These are phyloP conservation scores for Rhodotorula kratochvilovae DNA, from an alignment of 768 basidiomycete species.

Conservation along the genomic window DNA sequence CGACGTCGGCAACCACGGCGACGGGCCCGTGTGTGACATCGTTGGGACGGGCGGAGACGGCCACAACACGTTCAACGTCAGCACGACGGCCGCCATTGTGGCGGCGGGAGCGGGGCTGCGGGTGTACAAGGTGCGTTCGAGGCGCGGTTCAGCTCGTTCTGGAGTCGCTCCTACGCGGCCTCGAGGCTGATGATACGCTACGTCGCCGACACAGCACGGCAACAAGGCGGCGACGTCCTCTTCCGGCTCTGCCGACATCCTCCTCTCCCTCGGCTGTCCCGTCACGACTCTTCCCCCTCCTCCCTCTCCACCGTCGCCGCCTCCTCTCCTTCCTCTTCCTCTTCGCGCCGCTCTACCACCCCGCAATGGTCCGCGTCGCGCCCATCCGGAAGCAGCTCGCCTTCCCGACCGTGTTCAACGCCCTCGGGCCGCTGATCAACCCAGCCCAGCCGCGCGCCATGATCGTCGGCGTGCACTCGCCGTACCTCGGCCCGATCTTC, in stretches of 20 bases:
- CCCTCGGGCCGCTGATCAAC: conserved; percentile 89
- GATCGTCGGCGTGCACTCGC: conserved; percentile 84
- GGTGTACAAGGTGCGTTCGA: conserved; percentile 71
- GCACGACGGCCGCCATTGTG: conserved; percentile 86
- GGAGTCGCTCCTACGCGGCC: too few species aligned
- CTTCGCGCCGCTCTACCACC: conserved; percentile 90
- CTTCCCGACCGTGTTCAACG: conserved; percentile 94
- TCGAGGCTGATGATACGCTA: background rate
- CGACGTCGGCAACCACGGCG: conserved; percentile 51
- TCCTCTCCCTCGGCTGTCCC: conserved; percentile 73
- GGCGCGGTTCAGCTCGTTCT: too few species aligned
- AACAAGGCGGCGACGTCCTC: conserved; percentile 78
- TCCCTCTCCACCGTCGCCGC: conserved; percentile 54
- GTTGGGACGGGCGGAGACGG: conserved; percentile 95
- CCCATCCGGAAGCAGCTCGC: conserved; percentile 80
- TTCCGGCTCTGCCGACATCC: conserved; percentile 87
- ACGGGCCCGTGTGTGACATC: conserved; percentile 56
- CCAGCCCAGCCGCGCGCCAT: conserved; percentile 80
- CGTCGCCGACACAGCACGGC: conserved; percentile 61
- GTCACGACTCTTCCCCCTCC: conserved; percentile 59
- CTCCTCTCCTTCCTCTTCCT: conserved; percentile 77
- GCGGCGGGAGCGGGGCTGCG: conserved; percentile 91
- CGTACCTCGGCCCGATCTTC: conserved; percentile 73
- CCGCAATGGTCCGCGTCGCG: conserved; percentile 70
- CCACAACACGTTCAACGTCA: conserved; percentile 93